Base-by-base conservation (phyloP, 2,329 filamentous ascomycete species). In the Colletotrichum destructivum region DNA sequence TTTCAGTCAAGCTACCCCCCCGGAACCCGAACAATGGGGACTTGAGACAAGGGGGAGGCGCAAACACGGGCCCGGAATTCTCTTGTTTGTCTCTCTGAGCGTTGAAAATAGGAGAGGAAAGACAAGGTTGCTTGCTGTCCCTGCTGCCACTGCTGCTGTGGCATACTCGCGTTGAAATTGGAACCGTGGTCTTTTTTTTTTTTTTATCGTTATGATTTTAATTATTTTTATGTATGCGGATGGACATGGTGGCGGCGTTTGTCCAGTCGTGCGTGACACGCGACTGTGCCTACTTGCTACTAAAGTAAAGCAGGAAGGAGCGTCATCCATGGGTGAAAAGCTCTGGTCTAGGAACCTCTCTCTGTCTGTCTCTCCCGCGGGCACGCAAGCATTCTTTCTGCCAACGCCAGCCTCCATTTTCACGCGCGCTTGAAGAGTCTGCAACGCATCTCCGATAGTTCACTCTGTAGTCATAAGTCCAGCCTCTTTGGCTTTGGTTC, bases 261-360 rank as follows among this genome's bases (percentile, higher is more conserved):
- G 57, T 44, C 42, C 52, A 57, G 44, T 52, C 51, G 66, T 69
- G 66, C 51, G 66, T 69, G 66, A 65, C 66, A 64, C 60, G 66
- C 66, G 60, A 64, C 44, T 57, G 42, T 47, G 31, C 16, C 26
- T 31, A 26, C 6, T 26, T 26, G 26, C 26, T 26, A 26, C 26
- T 26, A 12, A 46, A 46, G 23, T 18, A n/a, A 26, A 46, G 9
- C 13, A 26, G 55, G 38, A 40, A 44, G 42, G 55, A 21, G 26
- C 42, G 23, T 44, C 11, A 57, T 44, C 21, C 40, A 26, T 26
- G n/a, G 47, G 13, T 9, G 16, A 2, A 12, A 44, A 26, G 38
- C 21, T 26, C n/a, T 49, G 35, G 21, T n/a, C 35, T 13, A 64
- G 42, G 21, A 52, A 56, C 49, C 56, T 52, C 56, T 51, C 26